Percentiles rank a stretch among this genome's conserved stretches.
phyloP scores from a whole-genome alignment of 2,329 filamentous ascomycete genomes.

The Plectosphaerella plurivora region DNA sequence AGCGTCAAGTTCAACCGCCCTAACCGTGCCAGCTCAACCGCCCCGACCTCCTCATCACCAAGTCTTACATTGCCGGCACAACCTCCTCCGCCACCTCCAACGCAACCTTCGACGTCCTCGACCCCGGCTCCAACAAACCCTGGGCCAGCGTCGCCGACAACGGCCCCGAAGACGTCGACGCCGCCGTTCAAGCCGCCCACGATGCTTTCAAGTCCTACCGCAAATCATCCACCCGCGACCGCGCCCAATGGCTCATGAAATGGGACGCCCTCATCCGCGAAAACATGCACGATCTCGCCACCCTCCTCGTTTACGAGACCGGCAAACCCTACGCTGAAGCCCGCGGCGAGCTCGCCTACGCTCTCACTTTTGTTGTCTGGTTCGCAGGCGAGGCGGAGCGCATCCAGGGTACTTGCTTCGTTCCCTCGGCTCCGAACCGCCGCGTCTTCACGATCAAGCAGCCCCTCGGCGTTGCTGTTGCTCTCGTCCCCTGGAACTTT shows the following conservation, averaged over 20 bases:
- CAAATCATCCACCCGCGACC: conserved; percentile 28
- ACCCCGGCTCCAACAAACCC: conserved; percentile 44
- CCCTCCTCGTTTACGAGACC: conserved; percentile 41
- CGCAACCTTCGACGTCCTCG: no score
- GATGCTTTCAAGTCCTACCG: conserved; percentile 31
- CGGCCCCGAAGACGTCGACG: conserved; percentile 30
- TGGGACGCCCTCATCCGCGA: conserved; percentile 31
- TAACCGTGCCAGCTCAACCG: neutral
- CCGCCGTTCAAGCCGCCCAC: conserved; percentile 28
- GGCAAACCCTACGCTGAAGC: conserved; percentile 54
- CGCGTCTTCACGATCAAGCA: conserved; percentile 13
- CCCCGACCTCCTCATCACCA: neutral
- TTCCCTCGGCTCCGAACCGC: neutral
- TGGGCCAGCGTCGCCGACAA: conserved; percentile 48
- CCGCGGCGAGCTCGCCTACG: conserved; percentile 51
- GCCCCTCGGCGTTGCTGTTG: conserved; percentile 28
- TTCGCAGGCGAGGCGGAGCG: conserved; percentile 47
- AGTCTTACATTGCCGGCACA: neutral
- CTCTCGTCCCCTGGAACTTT: conserved; percentile 52
- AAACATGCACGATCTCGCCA: conserved; percentile 32
- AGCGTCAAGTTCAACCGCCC: no score
- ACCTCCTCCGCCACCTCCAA: neutral
- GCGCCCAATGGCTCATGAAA: conserved; percentile 26
- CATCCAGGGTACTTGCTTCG: conserved; percentile 53
- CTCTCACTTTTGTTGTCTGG: conserved; percentile 49